Base-by-base conservation (phyloP, 2,329 filamentous ascomycete genomes). In the Colletotrichum sp. region DNA sequence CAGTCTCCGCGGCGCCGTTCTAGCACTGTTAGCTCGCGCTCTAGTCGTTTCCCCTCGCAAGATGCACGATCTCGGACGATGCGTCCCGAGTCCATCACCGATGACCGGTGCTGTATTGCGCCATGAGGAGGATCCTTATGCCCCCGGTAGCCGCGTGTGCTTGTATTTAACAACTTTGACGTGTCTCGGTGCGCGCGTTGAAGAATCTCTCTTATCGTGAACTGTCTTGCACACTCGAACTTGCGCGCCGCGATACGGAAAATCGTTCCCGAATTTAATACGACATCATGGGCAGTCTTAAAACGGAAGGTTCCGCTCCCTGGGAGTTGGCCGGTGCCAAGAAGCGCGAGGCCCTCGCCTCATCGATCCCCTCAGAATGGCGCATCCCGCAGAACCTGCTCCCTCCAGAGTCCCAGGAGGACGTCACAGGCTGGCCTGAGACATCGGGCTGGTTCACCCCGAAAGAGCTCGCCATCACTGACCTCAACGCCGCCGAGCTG, bases 291-390 rank as follows among this genome's bases (percentile, higher is more conserved):
- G 74, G 74, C 18, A 76, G 74, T 52, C 15, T 76, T 3, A 76
- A 76, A 8, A n/a, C 70, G 24, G 70, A 76, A 21, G 24, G 49
- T 13, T 21, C 16, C 13, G 65, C 65, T 32, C 65, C 77, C 15
- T 89, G 88, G 88, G 84, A 89, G 79, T 78, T 82, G 6, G 81
- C 87, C 28, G 85, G 83, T 5, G 84, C 84, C n/a, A 82, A 82
- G 70, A 89, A 89, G 79, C 85, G 87, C 30, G 82, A 84, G 59
- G 82, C 84, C 8, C 84, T 89, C 8, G 78, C 77, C 8, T 81
- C 84, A 59, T 89, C 89, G 1, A 91, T 94, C 69, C 92, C 92
- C 1, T 71, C 84, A 2, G 88, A 92, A 80, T 93, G 91, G 89
- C 85, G 87, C 68, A 87, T 93, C 8, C 90, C 91, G 0, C 81